Conservation (phyloP, 1,284 basidiomycete species). For the Cryptococcus hybrid region DNA sequence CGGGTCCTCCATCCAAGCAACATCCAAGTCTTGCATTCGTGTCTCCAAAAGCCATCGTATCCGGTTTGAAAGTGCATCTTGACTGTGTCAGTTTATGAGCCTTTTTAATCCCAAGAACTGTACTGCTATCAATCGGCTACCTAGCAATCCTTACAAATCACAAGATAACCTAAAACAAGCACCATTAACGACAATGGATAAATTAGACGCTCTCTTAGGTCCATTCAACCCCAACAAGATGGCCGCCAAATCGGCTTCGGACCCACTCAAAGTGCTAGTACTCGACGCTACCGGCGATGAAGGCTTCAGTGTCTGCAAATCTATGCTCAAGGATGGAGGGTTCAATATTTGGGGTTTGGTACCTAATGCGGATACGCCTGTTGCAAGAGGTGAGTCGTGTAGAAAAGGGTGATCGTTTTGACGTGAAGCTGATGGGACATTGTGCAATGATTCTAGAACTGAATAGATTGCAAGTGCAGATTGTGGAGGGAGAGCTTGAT, state of each 20-base stretch:
- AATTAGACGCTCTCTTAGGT: constrained; percentile 20
- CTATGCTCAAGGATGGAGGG: constrained; percentile 4
- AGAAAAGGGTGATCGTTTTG: no score
- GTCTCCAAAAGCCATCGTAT: no score
- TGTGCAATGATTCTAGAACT: not conserved
- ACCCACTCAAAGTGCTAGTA: constrained; percentile 19
- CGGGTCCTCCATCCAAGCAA: no score
- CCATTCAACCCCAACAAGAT: constrained; percentile 20
- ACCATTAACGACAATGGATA: constrained; percentile 10
- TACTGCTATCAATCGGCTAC: no score
- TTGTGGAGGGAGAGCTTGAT: constrained; percentile 20
- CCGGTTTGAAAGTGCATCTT: no score
- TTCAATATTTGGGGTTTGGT: constrained; percentile 20
- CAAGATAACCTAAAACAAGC: no score
- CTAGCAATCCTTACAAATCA: no score
- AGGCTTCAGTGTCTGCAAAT: constrained; percentile 13
- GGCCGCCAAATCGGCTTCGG: constrained; percentile 11
- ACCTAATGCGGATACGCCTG: constrained; percentile 12
- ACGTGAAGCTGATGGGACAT: not conserved
- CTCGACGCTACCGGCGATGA: constrained; percentile 29
- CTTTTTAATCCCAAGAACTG: no score
- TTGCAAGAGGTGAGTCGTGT: constrained; percentile 15
- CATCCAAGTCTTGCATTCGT: no score
- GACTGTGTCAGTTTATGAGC: no score
- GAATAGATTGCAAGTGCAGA: constrained; percentile 14